phyloP scores from a whole-genome alignment of 257 asterid species.

The Ilex aquifolium region DNA sequence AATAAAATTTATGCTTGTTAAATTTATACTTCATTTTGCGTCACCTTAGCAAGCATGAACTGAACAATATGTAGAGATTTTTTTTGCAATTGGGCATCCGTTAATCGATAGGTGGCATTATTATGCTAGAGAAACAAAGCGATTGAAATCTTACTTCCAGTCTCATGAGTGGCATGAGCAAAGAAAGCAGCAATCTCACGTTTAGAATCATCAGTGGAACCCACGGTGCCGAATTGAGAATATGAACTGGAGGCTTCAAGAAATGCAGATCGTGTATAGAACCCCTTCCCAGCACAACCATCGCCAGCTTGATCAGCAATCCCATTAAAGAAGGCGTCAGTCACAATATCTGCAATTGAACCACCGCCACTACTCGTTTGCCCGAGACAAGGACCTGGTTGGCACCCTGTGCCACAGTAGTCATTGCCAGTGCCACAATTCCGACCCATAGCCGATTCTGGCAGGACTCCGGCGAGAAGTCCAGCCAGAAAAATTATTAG shows the following conservation, averaged over 20 bases:
- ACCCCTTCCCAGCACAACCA: conserved; percentile 39
- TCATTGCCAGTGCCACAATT: conserved; percentile 27
- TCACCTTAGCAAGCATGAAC: too few relatives aligned
- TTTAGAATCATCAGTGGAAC: conserved; percentile 29
- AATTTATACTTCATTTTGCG: too few relatives aligned
- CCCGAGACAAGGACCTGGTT: conserved; percentile 28
- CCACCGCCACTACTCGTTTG: conserved; percentile 14
- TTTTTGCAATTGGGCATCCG: too few relatives aligned
- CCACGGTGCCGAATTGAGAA: conserved; percentile 26
- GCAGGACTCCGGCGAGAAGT: conserved; percentile 8
- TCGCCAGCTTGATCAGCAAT: conserved; percentile 25
- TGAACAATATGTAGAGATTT: too few relatives aligned
- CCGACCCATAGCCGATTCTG: conserved; percentile 16
- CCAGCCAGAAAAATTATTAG: conserved; percentile 14
- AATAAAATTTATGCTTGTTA: background rate
- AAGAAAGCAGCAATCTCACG: conserved; percentile 56
- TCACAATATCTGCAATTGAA: conserved; percentile 26
- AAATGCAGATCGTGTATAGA: conserved; percentile 37
- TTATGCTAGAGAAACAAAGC: background rate
- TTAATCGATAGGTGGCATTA: background rate
- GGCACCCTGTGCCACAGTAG: conserved; percentile 43
- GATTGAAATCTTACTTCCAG: conserved; percentile 34
- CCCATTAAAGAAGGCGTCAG: conserved; percentile 35
- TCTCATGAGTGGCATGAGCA: conserved; percentile 51
- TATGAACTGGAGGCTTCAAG: conserved; percentile 33